Conservation (phyloP, 2,329 filamentous ascomycete species). For the Tolypocladium guangdongense region DNA sequence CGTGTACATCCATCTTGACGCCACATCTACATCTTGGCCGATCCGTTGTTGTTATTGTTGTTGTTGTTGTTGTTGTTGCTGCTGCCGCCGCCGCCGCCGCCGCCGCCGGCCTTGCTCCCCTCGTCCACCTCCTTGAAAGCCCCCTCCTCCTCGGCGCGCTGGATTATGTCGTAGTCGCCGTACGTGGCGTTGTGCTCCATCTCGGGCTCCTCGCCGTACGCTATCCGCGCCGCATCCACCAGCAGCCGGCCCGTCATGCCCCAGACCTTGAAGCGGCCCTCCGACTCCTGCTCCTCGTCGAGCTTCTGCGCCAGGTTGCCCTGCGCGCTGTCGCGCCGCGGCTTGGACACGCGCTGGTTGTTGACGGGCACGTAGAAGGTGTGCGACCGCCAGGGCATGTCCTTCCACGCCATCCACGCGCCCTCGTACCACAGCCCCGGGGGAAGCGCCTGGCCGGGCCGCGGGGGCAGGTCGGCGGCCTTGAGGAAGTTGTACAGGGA, state of each 20-base stretch:
- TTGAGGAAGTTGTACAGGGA: conserved; percentile 76
- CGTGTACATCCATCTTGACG: background rate
- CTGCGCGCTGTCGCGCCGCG: conserved; percentile 31
- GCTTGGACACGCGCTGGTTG: conserved; percentile 57
- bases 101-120: conserved; percentile 15
- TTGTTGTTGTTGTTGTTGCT: conserved; percentile 1
- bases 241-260: conserved; percentile 90
- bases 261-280: conserved; percentile 70
- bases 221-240: conserved; percentile 76
- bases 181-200: conserved; percentile 57
- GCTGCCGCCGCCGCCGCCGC: too few relatives aligned
- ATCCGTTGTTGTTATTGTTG: conserved; percentile 15
- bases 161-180: conserved; percentile 43
- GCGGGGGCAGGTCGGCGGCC: conserved; percentile 41
- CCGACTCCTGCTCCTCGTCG: conserved; percentile 34
- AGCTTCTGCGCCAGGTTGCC: conserved; percentile 30
- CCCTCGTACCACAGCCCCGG: conserved; percentile 74
- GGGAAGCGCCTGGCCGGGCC: conserved; percentile 25
- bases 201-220: conserved; percentile 71
- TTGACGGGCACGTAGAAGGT: conserved; percentile 82
- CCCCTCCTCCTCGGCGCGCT: conserved; percentile 32
- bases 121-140: conserved; percentile 29
- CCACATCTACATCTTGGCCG: conserved; percentile 19
- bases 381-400: conserved; percentile 72
- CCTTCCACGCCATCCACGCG: conserved; percentile 69